These are phyloP conservation scores for Ceratocystis albifundus DNA, from an alignment of 2,329 filamentous ascomycete species.

Conservation along the genomic window DNA sequence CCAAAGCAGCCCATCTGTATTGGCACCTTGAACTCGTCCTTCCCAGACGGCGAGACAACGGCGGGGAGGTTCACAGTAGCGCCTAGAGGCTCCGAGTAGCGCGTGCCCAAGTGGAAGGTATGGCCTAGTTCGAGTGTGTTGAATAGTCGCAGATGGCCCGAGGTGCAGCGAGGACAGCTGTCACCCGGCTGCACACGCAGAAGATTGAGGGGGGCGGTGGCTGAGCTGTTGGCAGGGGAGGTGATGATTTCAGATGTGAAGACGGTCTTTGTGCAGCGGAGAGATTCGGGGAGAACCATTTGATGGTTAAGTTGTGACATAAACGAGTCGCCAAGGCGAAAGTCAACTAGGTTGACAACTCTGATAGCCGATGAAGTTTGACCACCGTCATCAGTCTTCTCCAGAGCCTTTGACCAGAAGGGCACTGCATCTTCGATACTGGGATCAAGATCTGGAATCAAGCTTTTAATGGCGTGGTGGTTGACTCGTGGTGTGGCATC, in stretches of 20 bases:
- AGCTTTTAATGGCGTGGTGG: constrained; percentile 50
- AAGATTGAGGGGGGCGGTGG: constrained; percentile 40
- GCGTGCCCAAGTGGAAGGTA: constrained; percentile 84
- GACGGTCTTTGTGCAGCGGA: not conserved
- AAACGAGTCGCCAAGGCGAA: constrained; percentile 22
- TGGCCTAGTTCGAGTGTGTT: constrained; percentile 84
- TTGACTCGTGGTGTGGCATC: constrained; percentile 33
- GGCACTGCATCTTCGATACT: constrained; percentile 49
- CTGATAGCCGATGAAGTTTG: not conserved
- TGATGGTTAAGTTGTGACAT: not conserved
- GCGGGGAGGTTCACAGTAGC: constrained; percentile 44
- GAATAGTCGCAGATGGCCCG: constrained; percentile 51
- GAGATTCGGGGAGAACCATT: not conserved
- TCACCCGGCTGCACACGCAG: constrained; percentile 57
- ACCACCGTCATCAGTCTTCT: not conserved
- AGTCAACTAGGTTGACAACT: constrained; percentile 32
- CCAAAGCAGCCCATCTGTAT: constrained; percentile 96
- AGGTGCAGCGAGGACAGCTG: constrained; percentile 56
- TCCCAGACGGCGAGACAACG: constrained; percentile 14
- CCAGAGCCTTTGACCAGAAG: constrained; percentile 40
- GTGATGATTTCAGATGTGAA: constrained; percentile 3
- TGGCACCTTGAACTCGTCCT: constrained; percentile 32
- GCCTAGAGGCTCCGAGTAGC: constrained; percentile 67
- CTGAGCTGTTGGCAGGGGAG: not conserved
- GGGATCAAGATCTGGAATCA: constrained; percentile 57